These are phyloP conservation scores for Saccharomycopsis capsularis DNA, from an alignment of 805 yeast species.

Conservation along the genomic window DNA sequence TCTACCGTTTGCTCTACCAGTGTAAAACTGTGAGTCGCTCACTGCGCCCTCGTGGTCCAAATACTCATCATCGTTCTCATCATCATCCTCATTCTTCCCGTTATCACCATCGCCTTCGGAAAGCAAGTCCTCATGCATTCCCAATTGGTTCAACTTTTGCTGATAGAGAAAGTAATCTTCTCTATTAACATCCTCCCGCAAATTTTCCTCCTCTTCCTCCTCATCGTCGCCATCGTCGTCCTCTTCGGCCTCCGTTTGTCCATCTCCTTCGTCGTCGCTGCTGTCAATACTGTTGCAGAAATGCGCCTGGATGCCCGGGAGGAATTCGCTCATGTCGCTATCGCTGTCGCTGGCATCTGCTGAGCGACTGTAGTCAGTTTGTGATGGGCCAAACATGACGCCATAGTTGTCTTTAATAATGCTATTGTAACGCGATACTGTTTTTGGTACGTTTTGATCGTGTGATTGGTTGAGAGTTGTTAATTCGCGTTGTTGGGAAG, in stretches of 20 bases:
- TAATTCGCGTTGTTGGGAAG: no score
- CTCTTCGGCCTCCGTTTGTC: not conserved
- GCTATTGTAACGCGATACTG: no score
- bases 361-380: no score
- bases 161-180: constrained; percentile 3
- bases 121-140: no score
- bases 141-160: not conserved
- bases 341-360: not conserved
- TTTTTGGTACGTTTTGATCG: no score
- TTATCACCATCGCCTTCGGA: not conserved
- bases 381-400: no score
- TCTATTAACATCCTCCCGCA: not conserved
- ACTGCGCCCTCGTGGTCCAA: no score
- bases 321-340: not conserved
- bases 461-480: no score
- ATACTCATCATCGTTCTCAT: not conserved
- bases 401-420: no score
- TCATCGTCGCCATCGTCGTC: constrained; percentile 12
- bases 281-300: not conserved
- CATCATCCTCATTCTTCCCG: not conserved
- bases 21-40: no score
- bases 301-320: not conserved
- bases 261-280: no score
- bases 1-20: no score
- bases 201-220: constrained; percentile 18